Evolutionary conservation across 768 basidiomycete species (phyloP).

Genomic region (Tricholoma furcatifolium): DNA sequence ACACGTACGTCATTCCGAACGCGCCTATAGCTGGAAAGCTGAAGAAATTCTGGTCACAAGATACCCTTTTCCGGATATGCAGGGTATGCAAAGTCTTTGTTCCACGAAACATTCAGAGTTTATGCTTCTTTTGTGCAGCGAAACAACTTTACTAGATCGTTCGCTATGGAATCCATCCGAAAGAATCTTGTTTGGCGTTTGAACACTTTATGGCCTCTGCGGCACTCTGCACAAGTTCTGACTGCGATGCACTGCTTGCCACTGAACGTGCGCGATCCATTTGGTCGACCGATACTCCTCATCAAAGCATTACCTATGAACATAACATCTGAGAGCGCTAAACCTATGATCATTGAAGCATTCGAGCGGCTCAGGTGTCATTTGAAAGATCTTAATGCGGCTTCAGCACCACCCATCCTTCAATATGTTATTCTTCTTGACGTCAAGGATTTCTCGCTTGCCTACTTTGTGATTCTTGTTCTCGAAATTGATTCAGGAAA

Average conservation of each 20-base stretch:
- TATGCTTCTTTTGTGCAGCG: conserved; percentile 39
- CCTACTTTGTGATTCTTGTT: conserved; percentile 44
- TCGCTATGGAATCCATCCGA: conserved; percentile 58
- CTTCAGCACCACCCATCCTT: conserved; percentile 38
- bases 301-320: conserved; percentile 45
- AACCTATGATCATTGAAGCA: conserved; percentile 43
- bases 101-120: conserved; percentile 10
- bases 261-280: conserved; percentile 49
- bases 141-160: conserved; percentile 63
- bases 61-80: conserved; percentile 57
- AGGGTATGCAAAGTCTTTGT: conserved; percentile 42
- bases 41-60: conserved; percentile 28
- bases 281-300: conserved; percentile 65
- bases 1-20: conserved; percentile 44
- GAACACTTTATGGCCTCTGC: conserved; percentile 38
- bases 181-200: conserved; percentile 59
- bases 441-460: conserved; percentile 52
- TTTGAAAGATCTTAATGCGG: conserved; percentile 47
- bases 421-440: conserved; percentile 74
- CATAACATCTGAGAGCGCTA: conserved; percentile 34
- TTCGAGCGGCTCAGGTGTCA: conserved; percentile 60
- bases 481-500: conserved; percentile 1
- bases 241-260: conserved; percentile 55
- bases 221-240: conserved; percentile 23
- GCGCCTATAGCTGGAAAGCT: conserved; percentile 6